These are phyloP conservation scores for Lachancea cidri DNA, from an alignment of 805 yeast genomes.

Conservation along the genomic window DNA sequence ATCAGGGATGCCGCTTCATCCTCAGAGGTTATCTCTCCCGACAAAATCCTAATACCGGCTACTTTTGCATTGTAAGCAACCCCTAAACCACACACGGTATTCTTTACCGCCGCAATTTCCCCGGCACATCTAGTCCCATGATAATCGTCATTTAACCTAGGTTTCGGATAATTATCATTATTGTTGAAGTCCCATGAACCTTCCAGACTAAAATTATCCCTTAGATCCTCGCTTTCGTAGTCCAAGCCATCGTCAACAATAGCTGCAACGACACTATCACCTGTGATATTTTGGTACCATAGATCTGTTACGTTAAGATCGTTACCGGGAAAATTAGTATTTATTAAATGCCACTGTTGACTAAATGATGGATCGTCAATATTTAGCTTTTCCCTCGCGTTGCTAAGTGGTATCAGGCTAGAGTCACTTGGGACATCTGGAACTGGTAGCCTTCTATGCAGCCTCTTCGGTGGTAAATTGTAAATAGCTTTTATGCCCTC, in stretches of 20 bases:
- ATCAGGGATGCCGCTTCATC: constrained; percentile 90
- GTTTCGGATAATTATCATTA: constrained; percentile 69
- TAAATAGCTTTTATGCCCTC: constrained; percentile 42
- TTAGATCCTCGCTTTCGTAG: constrained; percentile 67
- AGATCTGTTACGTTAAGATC: constrained; percentile 84
- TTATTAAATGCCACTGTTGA: constrained; percentile 90
- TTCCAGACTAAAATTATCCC: constrained; percentile 57
- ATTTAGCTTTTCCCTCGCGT: constrained; percentile 46
- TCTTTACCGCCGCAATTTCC: constrained; percentile 82
- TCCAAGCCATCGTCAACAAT: constrained; percentile 94
- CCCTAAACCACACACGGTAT: constrained; percentile 91
- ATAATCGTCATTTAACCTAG: constrained; percentile 72
- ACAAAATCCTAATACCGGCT: constrained; percentile 83
- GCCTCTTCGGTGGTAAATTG: constrained; percentile 45
- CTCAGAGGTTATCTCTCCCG: constrained; percentile 72
- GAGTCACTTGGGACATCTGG: constrained; percentile 45
- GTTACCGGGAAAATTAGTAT: constrained; percentile 65
- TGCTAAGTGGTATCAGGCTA: constrained; percentile 40
- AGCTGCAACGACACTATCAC: constrained; percentile 78
- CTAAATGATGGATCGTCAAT: constrained; percentile 81
- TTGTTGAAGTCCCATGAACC: constrained; percentile 96
- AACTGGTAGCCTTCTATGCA: constrained; percentile 58
- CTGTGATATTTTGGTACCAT: constrained; percentile 80
- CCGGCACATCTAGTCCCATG: constrained; percentile 99
- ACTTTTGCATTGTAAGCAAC: constrained; percentile 87